Percentiles rank a stretch among this genome's conserved stretches.
Conservation (phyloP, 2,329 filamentous ascomycete genomes). For the Penicillium sp. region DNA sequence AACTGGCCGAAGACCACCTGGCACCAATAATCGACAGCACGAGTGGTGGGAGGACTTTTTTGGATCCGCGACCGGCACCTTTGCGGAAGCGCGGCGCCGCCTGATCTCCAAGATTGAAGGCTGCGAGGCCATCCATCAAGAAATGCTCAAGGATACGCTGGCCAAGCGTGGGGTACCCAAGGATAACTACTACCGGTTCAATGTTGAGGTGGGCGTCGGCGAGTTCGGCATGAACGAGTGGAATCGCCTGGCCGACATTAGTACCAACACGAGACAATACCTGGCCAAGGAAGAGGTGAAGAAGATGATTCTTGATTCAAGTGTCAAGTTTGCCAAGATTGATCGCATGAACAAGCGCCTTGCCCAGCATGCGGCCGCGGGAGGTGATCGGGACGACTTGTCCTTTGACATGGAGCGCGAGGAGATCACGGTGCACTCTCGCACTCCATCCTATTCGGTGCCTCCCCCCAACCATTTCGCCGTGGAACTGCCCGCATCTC, state of each 20-base stretch:
- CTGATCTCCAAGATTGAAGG: slow-evolving; percentile 91
- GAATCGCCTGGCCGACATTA: slow-evolving; percentile 89
- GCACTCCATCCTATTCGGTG: slow-evolving; percentile 12
- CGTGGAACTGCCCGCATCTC: slow-evolving; percentile 56
- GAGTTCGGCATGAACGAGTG: slow-evolving; percentile 99
- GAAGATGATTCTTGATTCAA: slow-evolving; percentile 67
- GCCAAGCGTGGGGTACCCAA: slow-evolving; percentile 70
- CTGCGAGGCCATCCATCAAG: slow-evolving; percentile 83
- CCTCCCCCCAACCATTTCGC: slow-evolving; percentile 44
- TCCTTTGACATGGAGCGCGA: slow-evolving; percentile 27
- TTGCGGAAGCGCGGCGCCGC: slow-evolving; percentile 78
- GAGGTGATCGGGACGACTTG: slow-evolving; percentile 22
- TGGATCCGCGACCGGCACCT: slow-evolving; percentile 66
- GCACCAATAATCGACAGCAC: slow-evolving; percentile 61
- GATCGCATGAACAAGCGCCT: slow-evolving; percentile 66
- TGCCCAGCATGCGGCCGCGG: slow-evolving; percentile 45
- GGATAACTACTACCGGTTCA: slow-evolving; percentile 93
- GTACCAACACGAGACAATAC: slow-evolving; percentile 82
- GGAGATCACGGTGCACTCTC: slow-evolving; percentile 14
- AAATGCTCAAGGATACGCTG: slow-evolving; percentile 75
- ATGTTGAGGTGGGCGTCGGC: slow-evolving; percentile 90
- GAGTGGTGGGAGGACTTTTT: slow-evolving; percentile 91
- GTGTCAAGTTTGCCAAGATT: slow-evolving; percentile 77
- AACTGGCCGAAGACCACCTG: slow-evolving; percentile 77
- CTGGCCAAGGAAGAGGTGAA: slow-evolving; percentile 68